These are phyloP conservation scores for Fusarium devonianum DNA, from an alignment of 2,329 filamentous ascomycete species.

Conservation along the genomic window DNA sequence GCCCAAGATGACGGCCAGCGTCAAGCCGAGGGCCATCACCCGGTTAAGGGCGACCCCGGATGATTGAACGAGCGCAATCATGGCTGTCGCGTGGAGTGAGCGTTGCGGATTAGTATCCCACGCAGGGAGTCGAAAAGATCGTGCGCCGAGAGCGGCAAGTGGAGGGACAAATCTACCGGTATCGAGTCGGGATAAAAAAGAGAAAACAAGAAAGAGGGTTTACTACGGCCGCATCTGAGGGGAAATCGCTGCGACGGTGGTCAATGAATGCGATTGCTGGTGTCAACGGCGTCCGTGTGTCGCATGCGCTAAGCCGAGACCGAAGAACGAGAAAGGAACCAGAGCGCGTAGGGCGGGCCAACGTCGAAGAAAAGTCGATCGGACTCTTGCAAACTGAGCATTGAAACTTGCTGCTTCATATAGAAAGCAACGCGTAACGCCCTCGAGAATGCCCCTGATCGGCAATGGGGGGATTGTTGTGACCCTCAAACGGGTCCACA, in stretches of 20 bases:
- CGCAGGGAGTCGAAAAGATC: constrained; percentile 6
- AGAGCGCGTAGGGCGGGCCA: not conserved
- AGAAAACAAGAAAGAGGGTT: not conserved
- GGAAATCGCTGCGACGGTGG: not conserved
- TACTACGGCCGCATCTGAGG: not conserved
- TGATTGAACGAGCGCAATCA: constrained; percentile 19
- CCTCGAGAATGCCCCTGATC: not conserved
- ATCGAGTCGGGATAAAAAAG: not conserved
- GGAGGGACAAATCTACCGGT: constrained; percentile 4
- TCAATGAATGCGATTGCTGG: not conserved
- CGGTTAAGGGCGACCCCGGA: constrained; percentile 26
- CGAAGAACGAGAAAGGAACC: not conserved
- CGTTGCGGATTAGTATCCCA: not conserved
- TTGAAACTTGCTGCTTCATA: not conserved
- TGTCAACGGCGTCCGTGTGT: not conserved
- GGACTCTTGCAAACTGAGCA: not conserved
- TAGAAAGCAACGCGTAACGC: not conserved
- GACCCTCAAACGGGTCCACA: not conserved
- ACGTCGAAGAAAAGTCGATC: not conserved
- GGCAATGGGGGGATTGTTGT: not conserved
- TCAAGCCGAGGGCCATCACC: constrained; percentile 28
- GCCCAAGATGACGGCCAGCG: constrained; percentile 35
- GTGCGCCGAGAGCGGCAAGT: constrained; percentile 6
- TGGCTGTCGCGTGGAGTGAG: not conserved
- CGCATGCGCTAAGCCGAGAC: no score